phyloP scores from a whole-genome alignment of 2,329 filamentous ascomycete species.

The Epichloe typhina region DNA sequence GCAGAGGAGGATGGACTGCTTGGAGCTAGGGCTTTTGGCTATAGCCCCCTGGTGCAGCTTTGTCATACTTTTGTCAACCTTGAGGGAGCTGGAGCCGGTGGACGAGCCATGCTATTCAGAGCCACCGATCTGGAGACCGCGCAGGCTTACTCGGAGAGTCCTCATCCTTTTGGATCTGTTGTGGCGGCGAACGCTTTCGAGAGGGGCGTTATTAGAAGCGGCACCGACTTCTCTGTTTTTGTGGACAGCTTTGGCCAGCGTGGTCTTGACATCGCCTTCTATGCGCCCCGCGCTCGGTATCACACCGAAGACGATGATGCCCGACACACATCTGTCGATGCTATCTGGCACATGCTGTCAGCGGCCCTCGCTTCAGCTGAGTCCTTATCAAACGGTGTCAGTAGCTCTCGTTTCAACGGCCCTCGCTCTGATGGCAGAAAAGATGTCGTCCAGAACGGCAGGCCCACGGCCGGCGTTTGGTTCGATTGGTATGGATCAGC shows the following conservation, averaged over 20 bases:
- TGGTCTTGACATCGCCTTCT: constrained; percentile 86
- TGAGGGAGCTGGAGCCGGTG: constrained; percentile 87
- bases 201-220: constrained; percentile 62
- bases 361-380: constrained; percentile 63
- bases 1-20: constrained; percentile 89
- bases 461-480: constrained; percentile 65
- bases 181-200: constrained; percentile 77
- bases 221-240: constrained; percentile 84
- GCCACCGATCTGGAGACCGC: constrained; percentile 80
- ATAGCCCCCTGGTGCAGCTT: constrained; percentile 73
- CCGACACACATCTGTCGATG: constrained; percentile 56
- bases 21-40: constrained; percentile 72
- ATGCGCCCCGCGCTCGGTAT: constrained; percentile 71
- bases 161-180: constrained; percentile 72
- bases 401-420: constrained; percentile 48
- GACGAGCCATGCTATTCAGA: constrained; percentile 75
- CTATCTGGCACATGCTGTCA: constrained; percentile 92
- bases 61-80: constrained; percentile 86
- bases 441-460: constrained; percentile 53
- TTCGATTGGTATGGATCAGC: constrained; percentile 78
- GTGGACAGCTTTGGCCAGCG: constrained; percentile 65
- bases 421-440: constrained; percentile 38
- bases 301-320: constrained; percentile 85
- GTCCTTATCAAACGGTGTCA: constrained; percentile 55
- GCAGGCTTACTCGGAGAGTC: constrained; percentile 56